Evolutionary conservation across 169 alveolate species (phyloP).

Genomic region (Eimeria acervulina): DNA sequence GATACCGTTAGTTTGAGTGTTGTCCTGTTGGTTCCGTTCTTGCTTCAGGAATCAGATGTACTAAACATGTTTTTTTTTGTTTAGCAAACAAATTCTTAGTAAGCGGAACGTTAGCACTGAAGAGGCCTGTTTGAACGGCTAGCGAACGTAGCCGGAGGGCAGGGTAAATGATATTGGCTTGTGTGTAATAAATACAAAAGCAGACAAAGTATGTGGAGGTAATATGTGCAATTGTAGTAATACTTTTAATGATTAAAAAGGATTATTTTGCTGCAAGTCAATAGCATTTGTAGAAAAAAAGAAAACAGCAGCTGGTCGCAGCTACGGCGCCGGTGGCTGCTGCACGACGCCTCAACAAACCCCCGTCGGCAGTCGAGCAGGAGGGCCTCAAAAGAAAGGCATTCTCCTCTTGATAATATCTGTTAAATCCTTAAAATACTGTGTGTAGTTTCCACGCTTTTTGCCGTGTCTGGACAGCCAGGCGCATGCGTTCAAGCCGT

Average conservation of each 20-base stretch:
- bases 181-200: background rate
- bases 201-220: background rate
- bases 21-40: too few species aligned
- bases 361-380: background rate
- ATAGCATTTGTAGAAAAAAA: background rate
- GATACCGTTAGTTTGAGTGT: too few species aligned
- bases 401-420: background rate
- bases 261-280: background rate
- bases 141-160: too few species aligned
- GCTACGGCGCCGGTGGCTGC: background rate
- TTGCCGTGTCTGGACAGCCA: background rate
- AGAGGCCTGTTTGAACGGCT: too few species aligned
- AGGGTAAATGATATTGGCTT: too few species aligned
- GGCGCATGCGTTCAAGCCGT: conserved; percentile 4
- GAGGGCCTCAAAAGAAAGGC: background rate
- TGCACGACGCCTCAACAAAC: background rate
- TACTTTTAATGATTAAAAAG: background rate
- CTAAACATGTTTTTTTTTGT: too few species aligned
- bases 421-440: background rate
- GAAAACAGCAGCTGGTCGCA: background rate
- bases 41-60: background rate
- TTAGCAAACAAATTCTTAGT: too few species aligned
- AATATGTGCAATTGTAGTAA: background rate
- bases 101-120: background rate
- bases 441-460: background rate